Base-by-base conservation (phyloP, 2,329 filamentous ascomycete genomes). In the Cytospora chrysosperma region DNA sequence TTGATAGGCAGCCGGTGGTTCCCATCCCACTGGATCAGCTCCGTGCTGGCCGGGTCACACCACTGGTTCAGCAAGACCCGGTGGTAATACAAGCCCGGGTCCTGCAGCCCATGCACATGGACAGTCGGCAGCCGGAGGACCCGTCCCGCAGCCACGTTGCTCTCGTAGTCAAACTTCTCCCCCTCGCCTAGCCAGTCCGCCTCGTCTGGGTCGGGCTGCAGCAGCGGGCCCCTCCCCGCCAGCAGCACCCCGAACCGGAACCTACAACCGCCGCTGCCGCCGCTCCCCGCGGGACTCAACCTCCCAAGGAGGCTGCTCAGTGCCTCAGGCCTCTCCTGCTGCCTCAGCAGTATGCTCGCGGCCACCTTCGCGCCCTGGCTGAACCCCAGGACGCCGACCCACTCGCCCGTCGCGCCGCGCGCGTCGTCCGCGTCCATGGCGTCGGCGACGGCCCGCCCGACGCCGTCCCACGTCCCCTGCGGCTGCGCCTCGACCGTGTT, bases 11-110 rank as follows among this genome's bases (percentile, higher is more conserved):
- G 78, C 7, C 90, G 77, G 72, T 94, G 91, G 1, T 80, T 82
- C 0, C 89, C 90, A 63, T 91, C 83, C 91, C 90, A 93, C 73
- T 92, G 88, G 1, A 93, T 73, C 53, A 92, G 66, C 47, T 75
- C 80, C 7, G 82, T 77, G 3, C 77, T 84, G 0, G 78, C 81
- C 12, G 77, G 71, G 56, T 85, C 79, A 71, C 86, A 90, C 72
- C 88, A 92, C 58, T 83, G 74, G 10, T 83, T 73, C 57, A 86
- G 70, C 68, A 88, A 70, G 71, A 80, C 76, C 61, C 81, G 75
- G 71, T 91, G 88, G 52, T 85, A 74, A 64, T 83, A 76, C 27
- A 92, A 70, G 0, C 86, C 86, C 0, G 82, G 78, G 73, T 89
- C 87, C 21, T 77, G 76, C 65, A 86, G 68, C 0, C 89, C 88